Evolutionary conservation across 306 rosid genomes (phyloP).

Genomic region (Ormosia semicastrata): DNA sequence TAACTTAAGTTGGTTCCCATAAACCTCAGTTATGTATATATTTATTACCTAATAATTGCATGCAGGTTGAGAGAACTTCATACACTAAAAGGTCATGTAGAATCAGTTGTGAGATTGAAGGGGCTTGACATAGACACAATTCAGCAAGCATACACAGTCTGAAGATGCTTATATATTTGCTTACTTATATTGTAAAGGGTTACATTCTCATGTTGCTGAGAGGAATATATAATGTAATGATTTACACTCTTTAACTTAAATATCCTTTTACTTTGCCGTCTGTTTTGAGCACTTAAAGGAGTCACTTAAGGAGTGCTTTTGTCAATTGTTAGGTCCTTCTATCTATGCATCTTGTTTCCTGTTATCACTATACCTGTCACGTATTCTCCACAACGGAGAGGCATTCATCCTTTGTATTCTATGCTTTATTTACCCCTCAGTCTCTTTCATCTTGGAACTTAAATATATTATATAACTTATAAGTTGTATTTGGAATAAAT

Average conservation of each 20-base stretch:
- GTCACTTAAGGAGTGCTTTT: constrained; percentile 31
- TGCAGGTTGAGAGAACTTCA: constrained; percentile 86
- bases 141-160: constrained; percentile 97
- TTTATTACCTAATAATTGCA: background rate
- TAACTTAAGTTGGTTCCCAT: constrained; percentile 5
- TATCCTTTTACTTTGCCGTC: constrained; percentile 26
- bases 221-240: constrained; percentile 43
- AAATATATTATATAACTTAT: no score
- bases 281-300: constrained; percentile 32
- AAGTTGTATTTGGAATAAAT: no score
- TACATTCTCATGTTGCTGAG: constrained; percentile 39
- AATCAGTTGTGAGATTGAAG: constrained; percentile 97
- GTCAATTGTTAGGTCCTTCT: background rate
- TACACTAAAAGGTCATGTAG: constrained; percentile 95
- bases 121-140: constrained; percentile 95
- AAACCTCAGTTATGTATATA: background rate
- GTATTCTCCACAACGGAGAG: background rate
- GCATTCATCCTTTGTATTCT: constrained; percentile 1
- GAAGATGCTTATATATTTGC: constrained; percentile 38
- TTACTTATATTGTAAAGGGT: constrained; percentile 44
- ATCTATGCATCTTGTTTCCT: background rate
- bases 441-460: background rate
- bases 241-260: constrained; percentile 14
- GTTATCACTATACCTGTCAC: background rate
- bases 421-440: background rate